A percentile compares a stretch with the other conserved stretches of the same genome.
phyloP scores from a whole-genome alignment of 2,329 filamentous ascomycete species.

The Ambrosiella xylebori region DNA sequence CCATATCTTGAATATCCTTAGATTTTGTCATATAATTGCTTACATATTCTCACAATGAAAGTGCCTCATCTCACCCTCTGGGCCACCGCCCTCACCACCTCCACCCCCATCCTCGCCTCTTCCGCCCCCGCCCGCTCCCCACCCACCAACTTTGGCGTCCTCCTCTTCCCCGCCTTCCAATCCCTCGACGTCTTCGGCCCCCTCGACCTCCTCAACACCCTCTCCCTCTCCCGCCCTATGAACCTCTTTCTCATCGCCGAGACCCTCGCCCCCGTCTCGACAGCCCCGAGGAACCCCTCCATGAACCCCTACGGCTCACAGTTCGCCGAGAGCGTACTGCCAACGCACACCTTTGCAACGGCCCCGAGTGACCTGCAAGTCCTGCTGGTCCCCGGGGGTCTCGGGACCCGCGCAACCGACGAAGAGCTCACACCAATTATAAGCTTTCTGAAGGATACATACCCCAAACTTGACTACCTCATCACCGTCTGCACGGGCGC shows the following conservation, averaged over 20 bases:
- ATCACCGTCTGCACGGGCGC: constrained; percentile 52
- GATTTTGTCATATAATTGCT: too few species aligned
- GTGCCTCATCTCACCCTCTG: too few species aligned
- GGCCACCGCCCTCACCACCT: too few species aligned
- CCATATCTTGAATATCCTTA: too few species aligned
- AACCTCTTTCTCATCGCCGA: constrained; percentile 26
- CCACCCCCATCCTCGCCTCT: too few species aligned
- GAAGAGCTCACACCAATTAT: constrained; percentile 21
- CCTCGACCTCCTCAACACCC: constrained; percentile 27
- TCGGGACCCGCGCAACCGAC: constrained; percentile 26
- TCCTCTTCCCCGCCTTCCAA: constrained; percentile 29
- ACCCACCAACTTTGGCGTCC: constrained; percentile 22
- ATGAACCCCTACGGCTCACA: constrained; percentile 20
- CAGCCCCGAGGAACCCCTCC: constrained; percentile 17
- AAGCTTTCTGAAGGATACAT: constrained; percentile 24
- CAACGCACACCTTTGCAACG: constrained; percentile 35
- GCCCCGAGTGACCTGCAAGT: constrained; percentile 39
- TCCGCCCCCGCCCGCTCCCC: neutral
- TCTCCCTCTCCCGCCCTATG: constrained; percentile 21
- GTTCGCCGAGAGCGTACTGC: constrained; percentile 22
- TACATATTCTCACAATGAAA: too few species aligned
- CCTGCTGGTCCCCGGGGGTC: constrained; percentile 48
- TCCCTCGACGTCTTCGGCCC: constrained; percentile 30
- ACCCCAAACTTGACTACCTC: constrained; percentile 33
- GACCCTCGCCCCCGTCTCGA: constrained; percentile 25